Conservation (phyloP, 208 protist species). For the Acanthamoeba triangularis region DNA sequence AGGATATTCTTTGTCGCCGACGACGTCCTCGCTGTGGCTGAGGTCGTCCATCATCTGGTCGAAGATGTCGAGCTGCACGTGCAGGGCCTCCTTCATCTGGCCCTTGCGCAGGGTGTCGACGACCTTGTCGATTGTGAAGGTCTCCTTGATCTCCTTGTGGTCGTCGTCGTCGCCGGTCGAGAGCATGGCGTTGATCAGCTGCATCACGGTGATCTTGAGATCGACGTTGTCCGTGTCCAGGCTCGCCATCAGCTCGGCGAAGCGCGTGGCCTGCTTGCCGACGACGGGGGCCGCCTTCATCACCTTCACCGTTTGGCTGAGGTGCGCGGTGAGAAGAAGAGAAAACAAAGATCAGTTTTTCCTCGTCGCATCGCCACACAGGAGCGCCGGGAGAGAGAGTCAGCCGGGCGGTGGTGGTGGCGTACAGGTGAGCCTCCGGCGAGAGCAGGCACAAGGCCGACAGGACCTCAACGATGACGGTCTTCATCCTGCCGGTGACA, state of each 20-base stretch:
- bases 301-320: constrained; percentile 22
- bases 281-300: not conserved
- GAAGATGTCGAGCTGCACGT: constrained; percentile 28
- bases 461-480: constrained; percentile 39
- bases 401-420: not conserved
- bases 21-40: not conserved
- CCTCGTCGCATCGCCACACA: too few relatives aligned
- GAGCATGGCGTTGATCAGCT: constrained; percentile 59
- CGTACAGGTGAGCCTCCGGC: constrained; percentile 9
- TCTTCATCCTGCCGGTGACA: constrained; percentile 47
- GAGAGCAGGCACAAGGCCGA: constrained; percentile 33
- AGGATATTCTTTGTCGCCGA: not conserved
- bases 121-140: not conserved
- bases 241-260: constrained; percentile 6
- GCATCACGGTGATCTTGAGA: constrained; percentile 42
- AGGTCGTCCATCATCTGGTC: constrained; percentile 20
- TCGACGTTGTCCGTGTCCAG: constrained; percentile 49
- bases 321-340: not conserved
- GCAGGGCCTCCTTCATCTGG: constrained; percentile 41
- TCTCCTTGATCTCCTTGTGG: constrained; percentile 31
- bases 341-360: too few relatives aligned
- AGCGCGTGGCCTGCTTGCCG: not conserved
- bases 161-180: not conserved
- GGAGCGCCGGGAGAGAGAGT: not conserved
- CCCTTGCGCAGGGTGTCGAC: constrained; percentile 3